A percentile compares a stretch with the other conserved stretches of the same genome.
These are phyloP conservation scores for Actinomucor elegans DNA, from an alignment of 371 early-diverging fungal species.

Conservation along the genomic window DNA sequence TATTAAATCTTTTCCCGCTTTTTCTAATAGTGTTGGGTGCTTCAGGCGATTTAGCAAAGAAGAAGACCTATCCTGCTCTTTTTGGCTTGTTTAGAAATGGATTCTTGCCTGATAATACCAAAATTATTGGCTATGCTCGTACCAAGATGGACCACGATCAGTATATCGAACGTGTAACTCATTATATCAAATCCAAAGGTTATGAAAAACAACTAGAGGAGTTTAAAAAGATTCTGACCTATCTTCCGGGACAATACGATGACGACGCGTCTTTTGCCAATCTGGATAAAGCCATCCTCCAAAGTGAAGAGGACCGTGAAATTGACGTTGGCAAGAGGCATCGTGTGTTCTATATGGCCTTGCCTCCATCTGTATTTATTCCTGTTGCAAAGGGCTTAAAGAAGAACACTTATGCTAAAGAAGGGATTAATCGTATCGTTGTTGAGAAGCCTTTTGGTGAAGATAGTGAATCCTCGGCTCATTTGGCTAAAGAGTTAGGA, in stretches of 20 bases:
- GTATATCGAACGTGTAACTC: slow-evolving; percentile 78
- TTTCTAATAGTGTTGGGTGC: slow-evolving; percentile 72
- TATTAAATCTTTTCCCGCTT: neutral
- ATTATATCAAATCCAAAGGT: slow-evolving; percentile 52
- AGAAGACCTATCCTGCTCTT: slow-evolving; percentile 98
- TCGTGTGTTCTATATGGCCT: slow-evolving; percentile 90
- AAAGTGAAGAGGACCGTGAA: slow-evolving; percentile 46
- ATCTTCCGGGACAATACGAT: slow-evolving; percentile 69
- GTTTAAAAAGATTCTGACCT: slow-evolving; percentile 13
- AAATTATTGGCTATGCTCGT: slow-evolving; percentile 97
- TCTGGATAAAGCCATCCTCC: slow-evolving; percentile 61
- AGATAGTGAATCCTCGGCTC: slow-evolving; percentile 75
- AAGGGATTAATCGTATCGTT: slow-evolving; percentile 76
- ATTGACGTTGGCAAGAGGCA: slow-evolving; percentile 17
- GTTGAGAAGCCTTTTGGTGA: slow-evolving; percentile 99
- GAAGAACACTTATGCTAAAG: slow-evolving; percentile 59
- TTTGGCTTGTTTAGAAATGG: slow-evolving; percentile 80
- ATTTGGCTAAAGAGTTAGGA: slow-evolving; percentile 72
- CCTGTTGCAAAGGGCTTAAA: slow-evolving; percentile 78
- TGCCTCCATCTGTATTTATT: slow-evolving; percentile 95
- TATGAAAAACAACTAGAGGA: slow-evolving; percentile 38
- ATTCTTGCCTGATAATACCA: slow-evolving; percentile 73
- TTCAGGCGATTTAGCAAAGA: slow-evolving; percentile 94
- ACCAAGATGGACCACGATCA: slow-evolving; percentile 73
- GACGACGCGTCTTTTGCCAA: slow-evolving; percentile 68